phyloP scores from a whole-genome alignment of 306 rosid genomes.

The Vigna unguiculata region DNA sequence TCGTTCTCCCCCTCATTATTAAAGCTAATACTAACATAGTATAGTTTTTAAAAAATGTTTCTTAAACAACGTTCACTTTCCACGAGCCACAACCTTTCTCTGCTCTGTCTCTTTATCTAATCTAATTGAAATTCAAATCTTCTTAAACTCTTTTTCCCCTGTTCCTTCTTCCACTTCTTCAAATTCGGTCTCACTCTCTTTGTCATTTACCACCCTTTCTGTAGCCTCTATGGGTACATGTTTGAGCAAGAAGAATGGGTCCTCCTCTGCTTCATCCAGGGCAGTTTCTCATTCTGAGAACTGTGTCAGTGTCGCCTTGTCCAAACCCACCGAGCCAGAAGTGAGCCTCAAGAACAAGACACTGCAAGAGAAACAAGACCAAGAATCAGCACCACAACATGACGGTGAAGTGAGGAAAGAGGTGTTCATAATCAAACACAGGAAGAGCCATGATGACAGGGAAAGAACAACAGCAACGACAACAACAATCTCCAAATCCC shows the following conservation, averaged over 20 bases:
- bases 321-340: conserved; percentile 46
- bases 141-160: conserved; percentile 9
- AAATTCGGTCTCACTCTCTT: conserved; percentile 17
- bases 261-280: conserved; percentile 43
- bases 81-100: not conserved
- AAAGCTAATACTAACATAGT: conserved; percentile 9
- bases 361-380: conserved; percentile 44
- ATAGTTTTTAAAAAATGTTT: conserved; percentile 44
- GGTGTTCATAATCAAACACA: conserved; percentile 79
- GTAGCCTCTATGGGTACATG: conserved; percentile 77
- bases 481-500: conserved; percentile 44
- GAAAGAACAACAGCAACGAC: conserved; percentile 42
- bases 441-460: conserved; percentile 84
- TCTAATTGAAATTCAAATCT: conserved; percentile 51
- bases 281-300: conserved; percentile 47
- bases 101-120: conserved; percentile 14
- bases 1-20: conserved; percentile 13
- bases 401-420: conserved; percentile 64
- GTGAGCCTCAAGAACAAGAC: conserved; percentile 38
- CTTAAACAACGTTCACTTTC: conserved; percentile 51
- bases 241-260: conserved; percentile 79
- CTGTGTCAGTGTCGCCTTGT: conserved; percentile 13
- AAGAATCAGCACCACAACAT: conserved; percentile 31
- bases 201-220: conserved; percentile 17
- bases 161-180: conserved; percentile 7